These are phyloP conservation scores for Aulographum hederae DNA, from an alignment of 2,329 filamentous ascomycete species.

Conservation along the genomic window DNA sequence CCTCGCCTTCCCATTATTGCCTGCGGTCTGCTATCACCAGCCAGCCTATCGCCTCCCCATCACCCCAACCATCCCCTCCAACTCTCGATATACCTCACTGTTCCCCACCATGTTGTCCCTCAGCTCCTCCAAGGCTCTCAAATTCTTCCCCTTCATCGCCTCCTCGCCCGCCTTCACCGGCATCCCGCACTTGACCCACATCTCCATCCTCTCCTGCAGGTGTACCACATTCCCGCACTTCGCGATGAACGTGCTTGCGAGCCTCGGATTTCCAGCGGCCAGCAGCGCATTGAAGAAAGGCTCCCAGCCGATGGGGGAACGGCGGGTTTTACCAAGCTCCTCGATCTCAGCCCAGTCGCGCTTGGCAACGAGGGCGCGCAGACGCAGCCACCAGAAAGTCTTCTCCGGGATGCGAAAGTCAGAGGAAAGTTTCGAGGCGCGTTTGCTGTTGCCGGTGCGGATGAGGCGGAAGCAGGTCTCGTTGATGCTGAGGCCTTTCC, in stretches of 20 bases:
- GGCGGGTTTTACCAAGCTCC: constrained; percentile 58
- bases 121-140: constrained; percentile 54
- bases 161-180: constrained; percentile 79
- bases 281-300: constrained; percentile 85
- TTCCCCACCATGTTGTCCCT: constrained; percentile 54
- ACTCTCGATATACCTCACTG: constrained; percentile 21
- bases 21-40: too few species aligned
- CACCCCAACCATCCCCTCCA: not conserved
- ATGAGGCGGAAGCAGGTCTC: constrained; percentile 85
- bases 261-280: constrained; percentile 72
- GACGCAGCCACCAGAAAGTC: constrained; percentile 69
- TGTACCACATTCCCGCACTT: constrained; percentile 60
- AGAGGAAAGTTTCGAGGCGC: constrained; percentile 71
- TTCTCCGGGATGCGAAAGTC: constrained; percentile 92
- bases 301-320: constrained; percentile 94
- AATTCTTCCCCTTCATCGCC: constrained; percentile 65
- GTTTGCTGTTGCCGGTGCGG: constrained; percentile 60
- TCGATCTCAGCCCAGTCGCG: constrained; percentile 88
- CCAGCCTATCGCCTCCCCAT: too few species aligned
- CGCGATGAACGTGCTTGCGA: constrained; percentile 68
- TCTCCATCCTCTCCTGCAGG: constrained; percentile 54
- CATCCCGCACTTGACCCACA: constrained; percentile 96
- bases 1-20: too few species aligned
- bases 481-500: constrained; percentile 71
- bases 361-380: constrained; percentile 76